A percentile compares a stretch with the other conserved stretches of the same genome.
Evolutionary conservation across 2,329 filamentous ascomycete species (phyloP).

Genomic region (Graphilbum sp.): DNA sequence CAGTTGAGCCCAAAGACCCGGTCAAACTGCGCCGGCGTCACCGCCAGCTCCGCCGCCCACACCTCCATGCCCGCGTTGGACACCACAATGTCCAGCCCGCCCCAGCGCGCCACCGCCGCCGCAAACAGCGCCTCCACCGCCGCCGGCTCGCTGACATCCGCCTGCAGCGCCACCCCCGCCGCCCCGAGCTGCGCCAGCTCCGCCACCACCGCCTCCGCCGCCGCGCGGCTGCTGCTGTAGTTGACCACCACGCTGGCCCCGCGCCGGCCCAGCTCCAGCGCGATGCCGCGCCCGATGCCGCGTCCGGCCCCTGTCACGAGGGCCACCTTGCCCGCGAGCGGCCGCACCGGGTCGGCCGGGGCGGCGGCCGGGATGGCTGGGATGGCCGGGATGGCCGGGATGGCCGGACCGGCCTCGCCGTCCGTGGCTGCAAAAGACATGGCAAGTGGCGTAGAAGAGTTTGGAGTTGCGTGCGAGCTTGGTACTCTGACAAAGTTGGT

Average conservation of each 20-base stretch:
- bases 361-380: too few species aligned
- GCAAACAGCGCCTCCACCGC: slow-evolving; percentile 48
- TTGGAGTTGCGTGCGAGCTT: too few species aligned
- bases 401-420: too few species aligned
- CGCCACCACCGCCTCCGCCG: slow-evolving; percentile 40
- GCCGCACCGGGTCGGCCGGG: slow-evolving; percentile 5
- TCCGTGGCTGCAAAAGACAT: too few species aligned
- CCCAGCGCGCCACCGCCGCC: slow-evolving; percentile 46
- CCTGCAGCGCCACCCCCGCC: slow-evolving; percentile 42
- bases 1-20: slow-evolving; percentile 57
- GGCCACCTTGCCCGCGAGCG: slow-evolving; percentile 33
- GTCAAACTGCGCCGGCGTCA: slow-evolving; percentile 55
- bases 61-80: slow-evolving; percentile 58
- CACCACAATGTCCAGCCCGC: slow-evolving; percentile 54
- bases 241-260: slow-evolving; percentile 51
- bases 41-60: slow-evolving; percentile 54
- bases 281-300: slow-evolving; percentile 50
- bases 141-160: slow-evolving; percentile 45
- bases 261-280: slow-evolving; percentile 48
- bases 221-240: slow-evolving; percentile 38
- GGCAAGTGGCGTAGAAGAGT: too few species aligned
- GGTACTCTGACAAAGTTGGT: too few species aligned
- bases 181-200: slow-evolving; percentile 39
- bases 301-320: slow-evolving; percentile 50
- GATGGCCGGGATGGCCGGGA: too few species aligned